Evolutionary conservation across 306 rosid genomes (phyloP).

Genomic region (Rosa rugosa): DNA sequence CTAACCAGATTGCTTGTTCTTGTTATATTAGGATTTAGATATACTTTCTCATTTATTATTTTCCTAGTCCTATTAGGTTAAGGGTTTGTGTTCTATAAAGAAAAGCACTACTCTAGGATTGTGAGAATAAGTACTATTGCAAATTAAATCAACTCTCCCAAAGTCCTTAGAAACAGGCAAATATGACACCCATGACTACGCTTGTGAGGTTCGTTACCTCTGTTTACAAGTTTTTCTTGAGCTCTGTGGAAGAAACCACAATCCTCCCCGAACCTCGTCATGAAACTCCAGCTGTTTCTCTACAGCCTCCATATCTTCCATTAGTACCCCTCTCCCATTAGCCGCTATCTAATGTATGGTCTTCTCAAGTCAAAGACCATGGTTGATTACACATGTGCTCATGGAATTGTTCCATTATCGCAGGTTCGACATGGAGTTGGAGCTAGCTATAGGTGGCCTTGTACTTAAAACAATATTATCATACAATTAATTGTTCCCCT

Average conservation of each 20-base stretch:
- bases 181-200: background rate
- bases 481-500: background rate
- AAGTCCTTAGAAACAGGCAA: background rate
- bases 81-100: background rate
- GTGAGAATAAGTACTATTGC: background rate
- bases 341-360: background rate
- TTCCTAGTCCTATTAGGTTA: background rate
- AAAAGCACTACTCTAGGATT: background rate
- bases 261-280: background rate
- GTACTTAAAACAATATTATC: background rate
- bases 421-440: background rate
- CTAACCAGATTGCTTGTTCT: background rate
- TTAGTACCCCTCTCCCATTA: background rate
- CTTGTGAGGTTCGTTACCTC: background rate
- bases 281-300: background rate
- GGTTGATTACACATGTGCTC: background rate
- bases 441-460: background rate
- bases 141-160: background rate
- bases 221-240: background rate
- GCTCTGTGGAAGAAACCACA: background rate
- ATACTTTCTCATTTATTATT: background rate
- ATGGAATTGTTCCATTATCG: background rate
- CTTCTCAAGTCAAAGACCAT: background rate
- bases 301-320: background rate
- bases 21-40: background rate